Base-by-base conservation (phyloP, 148 eudicot genomes). In the Rhododendron griersonianum region DNA sequence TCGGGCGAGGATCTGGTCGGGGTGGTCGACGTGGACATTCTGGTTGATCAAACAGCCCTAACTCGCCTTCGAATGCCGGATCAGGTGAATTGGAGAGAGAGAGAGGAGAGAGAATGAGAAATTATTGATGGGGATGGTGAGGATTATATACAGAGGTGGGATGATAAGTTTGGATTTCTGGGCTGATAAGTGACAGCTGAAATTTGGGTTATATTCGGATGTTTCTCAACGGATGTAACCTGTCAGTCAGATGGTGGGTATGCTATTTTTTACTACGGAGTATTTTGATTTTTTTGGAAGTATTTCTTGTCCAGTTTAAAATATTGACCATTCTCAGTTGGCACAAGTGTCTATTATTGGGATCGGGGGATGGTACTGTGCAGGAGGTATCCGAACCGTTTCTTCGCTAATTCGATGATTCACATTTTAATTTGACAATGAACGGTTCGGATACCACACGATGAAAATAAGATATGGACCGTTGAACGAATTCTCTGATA, bases 1-100 rank as follows among this genome's bases (percentile, higher is more conserved):
- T 81, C 78, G 0, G 83, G n/a, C 47, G 87, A 85, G 8, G 84
- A 86, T 50, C 80, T 15, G 13, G n/a, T 51, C 7, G 86, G 80
- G 23, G 65, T 48, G 35, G 9, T 74, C 28, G 86, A 51, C 51
- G 86, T 33, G 33, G 80, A 84, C 86, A 84, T 84, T 84, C 3
- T 59, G 13, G 3, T 80, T 82, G n/a, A n/a, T 55, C 21, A 1
- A 4, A 33, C 59, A 33, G 39, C 65, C 80, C 65, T 83, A 84
- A 73, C 25, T 73, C 65, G 80, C 48, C 19, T 10, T 19, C 2
- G 7, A 33, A 0, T 35, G 0, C 57, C 15, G 44, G 51, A 80
- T 25, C 7, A 19, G 28, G 6, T 57, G 11, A 50, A 80, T 50
- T 48, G 59, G 81, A 35, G 78, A 73, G 78, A 73, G 69, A 63